These are phyloP conservation scores for Flueggea neowawraea DNA, from an alignment of 441 rosid species.

Conservation along the genomic window DNA sequence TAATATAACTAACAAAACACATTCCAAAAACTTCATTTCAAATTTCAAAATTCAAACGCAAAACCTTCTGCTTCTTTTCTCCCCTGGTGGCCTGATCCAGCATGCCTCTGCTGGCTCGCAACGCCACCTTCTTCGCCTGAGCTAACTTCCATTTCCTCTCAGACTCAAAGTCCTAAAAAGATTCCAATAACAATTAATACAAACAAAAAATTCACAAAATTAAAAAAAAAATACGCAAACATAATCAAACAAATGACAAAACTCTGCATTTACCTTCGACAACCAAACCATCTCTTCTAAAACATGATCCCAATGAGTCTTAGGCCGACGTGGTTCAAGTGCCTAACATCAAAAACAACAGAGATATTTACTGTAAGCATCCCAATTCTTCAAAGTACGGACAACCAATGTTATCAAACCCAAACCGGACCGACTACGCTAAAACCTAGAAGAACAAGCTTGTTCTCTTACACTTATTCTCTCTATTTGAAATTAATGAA, in stretches of 20 bases:
- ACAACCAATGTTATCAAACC: no score
- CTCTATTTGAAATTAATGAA: no score
- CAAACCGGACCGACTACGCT: no score
- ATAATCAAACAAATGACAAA: not conserved
- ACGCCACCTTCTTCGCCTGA: conserved; percentile 95
- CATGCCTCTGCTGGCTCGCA: conserved; percentile 98
- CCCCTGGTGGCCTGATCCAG: conserved; percentile 90
- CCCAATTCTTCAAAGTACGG: no score
- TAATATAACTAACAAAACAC: no score
- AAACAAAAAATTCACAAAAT: not conserved
- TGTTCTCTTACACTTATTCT: no score
- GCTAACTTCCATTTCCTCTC: conserved; percentile 99
- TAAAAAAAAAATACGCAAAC: conserved; percentile 4
- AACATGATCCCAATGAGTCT: conserved; percentile 99
- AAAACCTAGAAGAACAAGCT: no score
- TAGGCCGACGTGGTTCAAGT: conserved; percentile 96
- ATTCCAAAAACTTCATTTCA: no score
- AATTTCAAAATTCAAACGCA: conserved; percentile 9
- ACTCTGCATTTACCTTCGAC: conserved; percentile 65
- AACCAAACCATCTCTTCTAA: conserved; percentile 98
- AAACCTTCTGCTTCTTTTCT: conserved; percentile 96
- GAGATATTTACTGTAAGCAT: no score
- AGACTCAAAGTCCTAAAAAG: conserved; percentile 84
- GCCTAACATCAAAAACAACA: conserved; percentile 34
- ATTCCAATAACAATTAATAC: conserved; percentile 13